Base-by-base conservation (phyloP, 306 rosid species). In the Inga oerstediana region DNA sequence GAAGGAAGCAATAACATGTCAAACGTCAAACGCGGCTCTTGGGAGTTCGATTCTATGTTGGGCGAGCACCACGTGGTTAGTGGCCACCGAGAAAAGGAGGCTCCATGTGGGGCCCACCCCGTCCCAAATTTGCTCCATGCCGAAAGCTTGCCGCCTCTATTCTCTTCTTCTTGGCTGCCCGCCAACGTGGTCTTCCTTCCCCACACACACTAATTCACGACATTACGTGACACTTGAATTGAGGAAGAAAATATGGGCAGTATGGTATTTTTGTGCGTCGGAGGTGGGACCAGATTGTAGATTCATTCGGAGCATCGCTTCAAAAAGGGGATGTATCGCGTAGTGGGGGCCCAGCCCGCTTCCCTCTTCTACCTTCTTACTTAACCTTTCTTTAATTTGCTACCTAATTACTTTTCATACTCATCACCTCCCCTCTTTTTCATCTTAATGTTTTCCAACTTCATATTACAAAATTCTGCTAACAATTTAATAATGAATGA, bases 31-130 rank as follows among this genome's bases (percentile, higher is more conserved):
- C 86, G 89, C 85, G 87, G 88, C 92, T 76, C 84, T 77, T 64
- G 35, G 68, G 77, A 78, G 69, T 69, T 51, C 74, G 85, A 80
- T 86, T 78, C 81, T 84, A 81, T 76, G 87, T 35, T 84, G 85
- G 79, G 88, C 83, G 87, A 87, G 88, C 91, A 89, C 89, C 96
- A 91, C 98, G 97, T 93, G 97, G 90, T 88, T 69, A 88, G 93
- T 91, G 89, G 88, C 84, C 56, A 80, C 85, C 81, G 20, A 80
- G 74, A 54, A 85, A 77, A 85, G 83, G 89, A 67, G 15, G 56
- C 75, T 73, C 22, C 66, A 16, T 43, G 87, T 89, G 92, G 95
- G 94, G 41, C 22, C 97, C 95, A 83, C 89, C 22, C 59, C 32
- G 12, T 0, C 80, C 27, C 34, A 44, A 44, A 81, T 82, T 70